Conservation (phyloP, 2,329 filamentous ascomycete species). For the Talaromyces sp. region DNA sequence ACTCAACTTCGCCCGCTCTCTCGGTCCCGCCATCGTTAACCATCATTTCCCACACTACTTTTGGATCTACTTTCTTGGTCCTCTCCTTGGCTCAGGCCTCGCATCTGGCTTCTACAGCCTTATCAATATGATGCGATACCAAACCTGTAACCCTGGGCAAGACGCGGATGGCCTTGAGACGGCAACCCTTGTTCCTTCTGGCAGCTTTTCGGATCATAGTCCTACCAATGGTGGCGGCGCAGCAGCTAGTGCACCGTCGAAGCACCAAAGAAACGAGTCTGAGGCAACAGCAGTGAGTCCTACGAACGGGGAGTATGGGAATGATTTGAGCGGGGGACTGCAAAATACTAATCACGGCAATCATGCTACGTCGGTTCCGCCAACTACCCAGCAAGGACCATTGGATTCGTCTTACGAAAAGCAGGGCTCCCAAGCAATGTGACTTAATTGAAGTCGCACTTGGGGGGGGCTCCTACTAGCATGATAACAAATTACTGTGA, state of each 20-base stretch:
- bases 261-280: conserved; percentile 3
- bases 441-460: too few relatives aligned
- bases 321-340: neutral
- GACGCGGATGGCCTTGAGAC: conserved; percentile 45
- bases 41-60: conserved; percentile 41
- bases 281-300: conserved; percentile 3
- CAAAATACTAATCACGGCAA: too few relatives aligned
- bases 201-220: neutral
- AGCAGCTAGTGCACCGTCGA: neutral
- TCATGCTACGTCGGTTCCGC: too few relatives aligned
- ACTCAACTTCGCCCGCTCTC: conserved; percentile 44
- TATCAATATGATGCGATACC: conserved; percentile 40
- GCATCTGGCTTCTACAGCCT: conserved; percentile 46
- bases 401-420: too few relatives aligned
- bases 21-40: conserved; percentile 43
- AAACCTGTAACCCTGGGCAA: conserved; percentile 45
- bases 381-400: too few relatives aligned
- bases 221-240: neutral
- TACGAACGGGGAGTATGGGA: neutral
- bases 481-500: too few relatives aligned
- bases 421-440: too few relatives aligned
- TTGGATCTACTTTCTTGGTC: conserved; percentile 49
- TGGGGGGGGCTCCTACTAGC: too few relatives aligned
- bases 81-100: conserved; percentile 40
- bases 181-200: neutral